phyloP scores from a whole-genome alignment of 768 basidiomycete genomes.

The Omphalotus guepiniiformis region DNA sequence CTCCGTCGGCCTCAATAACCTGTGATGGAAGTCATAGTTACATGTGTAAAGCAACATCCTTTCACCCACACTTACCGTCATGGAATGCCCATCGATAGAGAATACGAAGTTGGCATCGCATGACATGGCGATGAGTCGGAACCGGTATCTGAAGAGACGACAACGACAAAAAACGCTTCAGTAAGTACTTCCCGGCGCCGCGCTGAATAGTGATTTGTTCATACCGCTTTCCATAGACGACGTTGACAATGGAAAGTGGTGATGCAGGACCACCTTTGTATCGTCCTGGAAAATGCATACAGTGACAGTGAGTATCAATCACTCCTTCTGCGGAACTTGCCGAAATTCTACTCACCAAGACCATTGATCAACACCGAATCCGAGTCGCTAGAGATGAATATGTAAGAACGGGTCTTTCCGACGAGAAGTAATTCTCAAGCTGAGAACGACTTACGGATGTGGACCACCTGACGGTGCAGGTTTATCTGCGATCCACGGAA shows the following conservation, averaged over 20 bases:
- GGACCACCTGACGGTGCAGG: no score
- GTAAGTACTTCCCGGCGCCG: no score
- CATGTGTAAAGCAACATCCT: not conserved
- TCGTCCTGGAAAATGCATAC: not conserved
- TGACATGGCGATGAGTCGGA: conserved; percentile 27
- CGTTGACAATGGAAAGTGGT: conserved; percentile 28
- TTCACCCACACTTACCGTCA: conserved; percentile 12
- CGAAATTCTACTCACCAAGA: conserved; percentile 26
- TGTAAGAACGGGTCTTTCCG: no score
- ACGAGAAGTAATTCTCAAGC: no score
- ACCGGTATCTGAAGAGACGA: conserved; percentile 2
- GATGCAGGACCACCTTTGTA: conserved; percentile 14
- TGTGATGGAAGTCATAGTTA: not conserved
- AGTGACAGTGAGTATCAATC: no score
- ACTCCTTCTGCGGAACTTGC: no score
- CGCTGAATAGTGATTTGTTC: not conserved
- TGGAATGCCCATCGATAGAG: conserved; percentile 23
- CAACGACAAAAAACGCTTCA: not conserved
- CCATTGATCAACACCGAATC: conserved; percentile 29
- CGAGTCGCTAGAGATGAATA: conserved; percentile 9
- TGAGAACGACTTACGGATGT: no score
- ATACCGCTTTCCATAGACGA: conserved; percentile 20
- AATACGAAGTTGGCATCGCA: conserved; percentile 28
- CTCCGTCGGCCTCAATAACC: conserved; percentile 33
- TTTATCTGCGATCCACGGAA: no score